Percentiles rank a stretch among this genome's conserved stretches.
phyloP scores from a whole-genome alignment of 140 eudicot genomes.

The Ambrosia hybrid region DNA sequence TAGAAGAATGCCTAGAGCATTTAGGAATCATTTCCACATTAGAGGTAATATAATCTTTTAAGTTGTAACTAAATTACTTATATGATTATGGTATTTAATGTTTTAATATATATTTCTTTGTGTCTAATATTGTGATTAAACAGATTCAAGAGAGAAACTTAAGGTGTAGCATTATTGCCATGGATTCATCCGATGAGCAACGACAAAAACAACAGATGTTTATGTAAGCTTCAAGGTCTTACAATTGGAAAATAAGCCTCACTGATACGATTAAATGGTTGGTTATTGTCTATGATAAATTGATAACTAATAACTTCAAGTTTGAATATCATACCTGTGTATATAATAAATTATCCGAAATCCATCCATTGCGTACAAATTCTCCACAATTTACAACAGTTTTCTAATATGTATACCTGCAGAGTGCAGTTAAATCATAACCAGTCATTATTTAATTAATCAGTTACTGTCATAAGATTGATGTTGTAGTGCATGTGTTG shows the following conservation, averaged over 20 bases:
- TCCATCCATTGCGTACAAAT: no score
- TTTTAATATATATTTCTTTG: constrained; percentile 4
- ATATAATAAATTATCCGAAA: neutral
- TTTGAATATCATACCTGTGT: neutral
- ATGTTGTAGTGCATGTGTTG: no score
- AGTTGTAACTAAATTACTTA: neutral
- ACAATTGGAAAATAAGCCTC: neutral
- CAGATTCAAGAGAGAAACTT: constrained; percentile 58
- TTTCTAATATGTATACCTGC: no score
- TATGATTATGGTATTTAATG: neutral
- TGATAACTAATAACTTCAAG: neutral
- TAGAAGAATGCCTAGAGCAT: constrained; percentile 73
- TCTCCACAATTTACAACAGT: no score
- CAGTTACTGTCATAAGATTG: no score
- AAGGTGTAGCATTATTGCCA: constrained; percentile 43
- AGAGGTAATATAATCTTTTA: constrained; percentile 50
- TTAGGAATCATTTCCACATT: constrained; percentile 46
- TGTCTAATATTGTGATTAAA: constrained; percentile 24
- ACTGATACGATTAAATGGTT: neutral
- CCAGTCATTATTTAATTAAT: no score
- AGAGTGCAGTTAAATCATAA: no score
- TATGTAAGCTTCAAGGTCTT: constrained; percentile 18
- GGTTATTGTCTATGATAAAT: constrained; percentile 11
- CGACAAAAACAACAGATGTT: neutral
- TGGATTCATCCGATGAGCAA: constrained; percentile 27